A percentile compares a stretch with the other conserved stretches of the same genome.
Evolutionary conservation across 768 basidiomycete genomes (phyloP).

Genomic region (Boletus sensibilis): DNA sequence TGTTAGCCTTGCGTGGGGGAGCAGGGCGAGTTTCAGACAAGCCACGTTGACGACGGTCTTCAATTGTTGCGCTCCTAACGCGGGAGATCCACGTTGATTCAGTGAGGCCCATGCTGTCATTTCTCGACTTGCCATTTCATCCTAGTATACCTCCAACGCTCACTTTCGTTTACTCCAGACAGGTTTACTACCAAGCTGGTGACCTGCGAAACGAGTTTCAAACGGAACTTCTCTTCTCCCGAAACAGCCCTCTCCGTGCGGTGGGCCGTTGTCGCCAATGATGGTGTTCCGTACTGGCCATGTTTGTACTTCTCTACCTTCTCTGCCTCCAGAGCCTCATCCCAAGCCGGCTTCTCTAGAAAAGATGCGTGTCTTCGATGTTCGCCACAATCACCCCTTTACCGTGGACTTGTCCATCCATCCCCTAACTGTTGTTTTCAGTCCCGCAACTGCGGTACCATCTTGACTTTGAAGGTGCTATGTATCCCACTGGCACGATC

Average conservation of each 20-base stretch:
- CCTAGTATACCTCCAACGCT: conserved; percentile 35
- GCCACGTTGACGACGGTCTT: conserved; percentile 25
- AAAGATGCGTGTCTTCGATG: conserved; percentile 36
- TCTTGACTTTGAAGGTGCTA: conserved; percentile 37
- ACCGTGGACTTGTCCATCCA: conserved; percentile 1
- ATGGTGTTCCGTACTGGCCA: conserved; percentile 27
- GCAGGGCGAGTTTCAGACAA: conserved; percentile 28
- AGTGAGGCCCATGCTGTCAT: conserved; percentile 20
- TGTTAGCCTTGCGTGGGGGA: conserved; percentile 34
- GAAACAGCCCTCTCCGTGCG: conserved; percentile 24
- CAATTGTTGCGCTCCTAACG: conserved; percentile 32
- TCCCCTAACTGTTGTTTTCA: conserved; percentile 7
- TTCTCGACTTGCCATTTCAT: conserved; percentile 34
- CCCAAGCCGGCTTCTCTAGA: conserved; percentile 26
- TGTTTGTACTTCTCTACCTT: conserved; percentile 18
- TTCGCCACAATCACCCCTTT: conserved; percentile 24
- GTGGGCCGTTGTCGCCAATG: conserved; percentile 41
- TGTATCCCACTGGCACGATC: conserved; percentile 30
- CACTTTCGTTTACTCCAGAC: conserved; percentile 35
- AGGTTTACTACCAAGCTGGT: conserved; percentile 33
- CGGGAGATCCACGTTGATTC: conserved; percentile 31
- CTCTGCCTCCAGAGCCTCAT: conserved; percentile 3
- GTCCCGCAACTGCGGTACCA: conserved; percentile 21
- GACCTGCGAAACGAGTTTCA: conserved; percentile 38
- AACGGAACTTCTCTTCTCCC: conserved; percentile 25